These are phyloP conservation scores for Cyclotella sp. DNA, from an alignment of 108 stramenopile genomes.

Conservation along the genomic window DNA sequence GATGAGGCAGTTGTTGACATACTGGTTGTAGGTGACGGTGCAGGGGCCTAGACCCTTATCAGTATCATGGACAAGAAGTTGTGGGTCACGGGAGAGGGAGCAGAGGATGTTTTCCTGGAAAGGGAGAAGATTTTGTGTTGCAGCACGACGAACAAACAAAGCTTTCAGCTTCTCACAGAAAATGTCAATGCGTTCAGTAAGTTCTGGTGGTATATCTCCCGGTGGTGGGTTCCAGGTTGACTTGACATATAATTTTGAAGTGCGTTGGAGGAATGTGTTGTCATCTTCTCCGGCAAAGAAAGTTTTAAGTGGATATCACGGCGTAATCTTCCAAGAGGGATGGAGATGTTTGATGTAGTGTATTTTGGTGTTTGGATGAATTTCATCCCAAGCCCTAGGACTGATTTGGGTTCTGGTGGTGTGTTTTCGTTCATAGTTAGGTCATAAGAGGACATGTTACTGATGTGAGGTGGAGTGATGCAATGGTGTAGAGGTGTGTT, in stretches of 20 bases:
- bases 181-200: neutral
- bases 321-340: neutral
- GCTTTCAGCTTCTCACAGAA: neutral
- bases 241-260: conserved; percentile 4
- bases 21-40: neutral
- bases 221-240: neutral
- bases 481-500: neutral
- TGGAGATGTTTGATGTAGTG: neutral
- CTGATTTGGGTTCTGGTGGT: neutral
- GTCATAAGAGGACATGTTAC: conserved; percentile 5
- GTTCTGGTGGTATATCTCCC: neutral
- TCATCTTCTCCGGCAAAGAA: conserved; percentile 3
- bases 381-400: too few species aligned
- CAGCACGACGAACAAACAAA: neutral
- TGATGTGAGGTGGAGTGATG: neutral
- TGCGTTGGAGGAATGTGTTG: neutral
- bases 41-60: conserved; percentile 10
- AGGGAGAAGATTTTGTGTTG: neutral
- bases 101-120: neutral
- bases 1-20: neutral
- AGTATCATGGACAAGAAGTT: neutral
- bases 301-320: neutral
- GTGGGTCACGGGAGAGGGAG: neutral
- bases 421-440: neutral
- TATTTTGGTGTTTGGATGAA: too few species aligned